Evolutionary conservation across 179 eudicot species (phyloP).

Genomic region (Gypsophila paniculata): DNA sequence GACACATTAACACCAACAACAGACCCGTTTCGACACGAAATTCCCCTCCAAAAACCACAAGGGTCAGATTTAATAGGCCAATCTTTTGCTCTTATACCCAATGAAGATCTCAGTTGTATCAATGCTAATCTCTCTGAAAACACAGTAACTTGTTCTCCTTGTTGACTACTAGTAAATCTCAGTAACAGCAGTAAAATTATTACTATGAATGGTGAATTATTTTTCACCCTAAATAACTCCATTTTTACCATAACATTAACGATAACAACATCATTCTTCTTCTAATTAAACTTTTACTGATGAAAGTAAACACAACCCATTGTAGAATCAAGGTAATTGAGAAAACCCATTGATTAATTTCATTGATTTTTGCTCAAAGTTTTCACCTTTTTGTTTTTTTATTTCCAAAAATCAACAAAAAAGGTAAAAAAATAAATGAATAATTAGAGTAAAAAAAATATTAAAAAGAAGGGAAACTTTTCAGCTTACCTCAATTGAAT

Average conservation of each 20-base stretch:
- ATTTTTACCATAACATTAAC: constrained; percentile 26
- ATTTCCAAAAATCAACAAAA: not conserved
- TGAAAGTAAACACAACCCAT: constrained; percentile 16
- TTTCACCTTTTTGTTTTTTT: constrained; percentile 15
- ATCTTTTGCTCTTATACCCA: constrained; percentile 66
- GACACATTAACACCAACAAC: constrained; percentile 72
- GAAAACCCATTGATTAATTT: constrained; percentile 28
- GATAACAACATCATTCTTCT: constrained; percentile 18
- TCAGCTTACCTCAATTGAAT: constrained; percentile 32
- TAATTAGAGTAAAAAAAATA: not conserved
- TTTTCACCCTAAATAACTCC: constrained; percentile 25
- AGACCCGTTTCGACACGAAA: constrained; percentile 62
- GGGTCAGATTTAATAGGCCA: constrained; percentile 90
- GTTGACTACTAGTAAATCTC: constrained; percentile 35
- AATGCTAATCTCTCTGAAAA: constrained; percentile 44
- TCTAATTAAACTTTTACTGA: constrained; percentile 5
- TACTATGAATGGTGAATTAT: constrained; percentile 19
- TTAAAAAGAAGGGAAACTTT: constrained; percentile 8
- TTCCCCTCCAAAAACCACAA: constrained; percentile 62
- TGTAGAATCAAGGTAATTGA: constrained; percentile 25
- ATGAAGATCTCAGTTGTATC: constrained; percentile 71
- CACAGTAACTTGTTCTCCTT: constrained; percentile 34
- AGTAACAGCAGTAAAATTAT: constrained; percentile 26
- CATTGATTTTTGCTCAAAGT: constrained; percentile 20
- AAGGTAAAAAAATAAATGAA: not conserved